phyloP scores from a whole-genome alignment of 768 basidiomycete species.

The Russula lepida region DNA sequence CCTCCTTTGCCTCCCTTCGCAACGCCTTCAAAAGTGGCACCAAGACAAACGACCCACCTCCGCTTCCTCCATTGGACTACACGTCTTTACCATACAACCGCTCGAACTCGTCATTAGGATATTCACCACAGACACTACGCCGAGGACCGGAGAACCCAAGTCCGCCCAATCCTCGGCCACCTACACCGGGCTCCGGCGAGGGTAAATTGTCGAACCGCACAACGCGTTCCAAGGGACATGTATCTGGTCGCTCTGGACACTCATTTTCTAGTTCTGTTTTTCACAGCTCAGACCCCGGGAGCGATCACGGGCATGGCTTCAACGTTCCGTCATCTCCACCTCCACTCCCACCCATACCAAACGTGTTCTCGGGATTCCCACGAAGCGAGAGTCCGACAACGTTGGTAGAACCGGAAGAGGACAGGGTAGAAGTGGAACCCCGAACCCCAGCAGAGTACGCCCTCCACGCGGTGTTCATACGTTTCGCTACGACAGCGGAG shows the following conservation, averaged over 20 bases:
- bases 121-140: conserved; percentile 34
- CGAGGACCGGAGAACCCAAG: conserved; percentile 38
- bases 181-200: conserved; percentile 50
- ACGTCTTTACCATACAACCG: conserved; percentile 72
- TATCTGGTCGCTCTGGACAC: conserved; percentile 61
- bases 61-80: conserved; percentile 64
- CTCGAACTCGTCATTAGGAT: conserved; percentile 65
- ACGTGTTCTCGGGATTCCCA: conserved; percentile 35
- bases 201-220: conserved; percentile 29
- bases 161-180: conserved; percentile 49
- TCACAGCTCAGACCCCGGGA: conserved; percentile 61
- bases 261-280: conserved; percentile 71
- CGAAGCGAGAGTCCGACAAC: conserved; percentile 44
- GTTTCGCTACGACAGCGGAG: conserved; percentile 75
- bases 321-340: conserved; percentile 50
- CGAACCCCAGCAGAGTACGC: conserved; percentile 86
- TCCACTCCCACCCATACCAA: conserved; percentile 72
- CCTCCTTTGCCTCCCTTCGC: conserved; percentile 79
- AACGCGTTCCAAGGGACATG: conserved; percentile 49
- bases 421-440: conserved; percentile 59
- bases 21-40: conserved; percentile 77
- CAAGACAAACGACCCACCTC: conserved; percentile 49
- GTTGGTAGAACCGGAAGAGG: conserved; percentile 41
- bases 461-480: conserved; percentile 79
- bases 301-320: conserved; percentile 48